Percentiles rank a stretch among this genome's conserved stretches.
These are phyloP conservation scores for Prunella vulgaris DNA, from an alignment of 257 asterid genomes.

Conservation along the genomic window DNA sequence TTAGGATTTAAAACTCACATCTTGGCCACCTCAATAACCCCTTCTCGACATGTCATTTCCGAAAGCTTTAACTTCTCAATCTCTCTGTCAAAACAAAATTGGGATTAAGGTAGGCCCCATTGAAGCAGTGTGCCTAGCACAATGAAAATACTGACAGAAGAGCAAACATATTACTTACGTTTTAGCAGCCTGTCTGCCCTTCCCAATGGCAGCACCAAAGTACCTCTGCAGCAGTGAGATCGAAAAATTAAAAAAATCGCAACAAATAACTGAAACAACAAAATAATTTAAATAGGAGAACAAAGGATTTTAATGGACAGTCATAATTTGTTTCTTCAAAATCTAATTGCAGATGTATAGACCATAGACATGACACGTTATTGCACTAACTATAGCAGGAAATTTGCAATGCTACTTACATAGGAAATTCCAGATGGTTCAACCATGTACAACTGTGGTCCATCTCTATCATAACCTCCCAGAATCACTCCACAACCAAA, in stretches of 20 bases:
- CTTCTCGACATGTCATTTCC: slow-evolving; percentile 94
- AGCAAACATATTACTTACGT: slow-evolving; percentile 53
- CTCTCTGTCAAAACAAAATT: slow-evolving; percentile 49
- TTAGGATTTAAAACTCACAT: slow-evolving; percentile 52
- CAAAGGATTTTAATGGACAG: background rate
- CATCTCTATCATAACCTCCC: slow-evolving; percentile 96
- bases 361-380: background rate
- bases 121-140: slow-evolving; percentile 67
- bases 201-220: slow-evolving; percentile 93
- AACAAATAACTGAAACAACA: slow-evolving; percentile 2
- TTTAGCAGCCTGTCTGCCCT: slow-evolving; percentile 97
- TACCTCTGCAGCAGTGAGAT: slow-evolving; percentile 53
- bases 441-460: slow-evolving; percentile 85
- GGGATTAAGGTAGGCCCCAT: slow-evolving; percentile 8
- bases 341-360: background rate
- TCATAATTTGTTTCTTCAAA: slow-evolving; percentile 5
- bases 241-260: slow-evolving; percentile 4
- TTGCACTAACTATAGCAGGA: slow-evolving; percentile 12
- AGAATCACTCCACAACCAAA: slow-evolving; percentile 89
- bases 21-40: slow-evolving; percentile 89
- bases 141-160: background rate
- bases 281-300: background rate
- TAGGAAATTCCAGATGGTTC: slow-evolving; percentile 88
- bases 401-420: slow-evolving; percentile 36
- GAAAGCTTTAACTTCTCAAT: slow-evolving; percentile 90